These are phyloP conservation scores for Sphagnum magellanicum DNA, from an alignment of 228 moss, liverwort and hornwort genomes.

Conservation along the genomic window DNA sequence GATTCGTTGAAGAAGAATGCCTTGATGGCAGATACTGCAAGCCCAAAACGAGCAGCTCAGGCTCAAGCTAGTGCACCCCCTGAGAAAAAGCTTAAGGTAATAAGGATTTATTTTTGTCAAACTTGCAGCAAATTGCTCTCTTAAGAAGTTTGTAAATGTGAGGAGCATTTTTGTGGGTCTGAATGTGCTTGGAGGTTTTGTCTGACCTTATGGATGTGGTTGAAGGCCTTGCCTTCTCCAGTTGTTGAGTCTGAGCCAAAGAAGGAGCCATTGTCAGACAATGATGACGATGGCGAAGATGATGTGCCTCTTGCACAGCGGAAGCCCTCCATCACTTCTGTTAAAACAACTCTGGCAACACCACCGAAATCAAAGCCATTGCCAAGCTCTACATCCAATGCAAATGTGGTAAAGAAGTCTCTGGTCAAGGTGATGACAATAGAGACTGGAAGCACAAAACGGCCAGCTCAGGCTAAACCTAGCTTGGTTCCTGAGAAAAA, in stretches of 20 bases:
- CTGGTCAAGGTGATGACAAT: constrained; percentile 8
- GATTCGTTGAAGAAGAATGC: constrained; percentile 37
- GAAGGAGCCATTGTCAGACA: constrained; percentile 11
- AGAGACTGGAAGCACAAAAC: no score
- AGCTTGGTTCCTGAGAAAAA: no score
- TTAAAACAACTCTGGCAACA: constrained; percentile 29
- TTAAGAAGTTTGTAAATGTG: no score
- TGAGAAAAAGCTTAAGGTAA: constrained; percentile 40
- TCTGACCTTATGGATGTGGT: not conserved
- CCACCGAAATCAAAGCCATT: constrained; percentile 40
- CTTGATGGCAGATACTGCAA: constrained; percentile 21
- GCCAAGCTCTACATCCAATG: constrained; percentile 34
- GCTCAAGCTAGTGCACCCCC: constrained; percentile 11
- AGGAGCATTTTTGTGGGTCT: no score
- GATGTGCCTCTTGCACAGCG: constrained; percentile 70
- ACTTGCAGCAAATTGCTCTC: no score
- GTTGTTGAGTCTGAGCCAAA: not conserved
- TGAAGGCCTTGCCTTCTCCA: not conserved
- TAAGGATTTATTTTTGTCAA: no score
- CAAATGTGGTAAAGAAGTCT: constrained; percentile 30
- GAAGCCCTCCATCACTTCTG: constrained; percentile 16
- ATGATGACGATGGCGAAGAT: constrained; percentile 62
- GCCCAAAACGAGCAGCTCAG: constrained; percentile 38
- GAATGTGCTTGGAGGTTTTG: no score
- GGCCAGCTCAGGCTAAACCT: no score